These are phyloP conservation scores for Microascus cirrosus DNA, from an alignment of 2,329 filamentous ascomycete species.

Conservation along the genomic window DNA sequence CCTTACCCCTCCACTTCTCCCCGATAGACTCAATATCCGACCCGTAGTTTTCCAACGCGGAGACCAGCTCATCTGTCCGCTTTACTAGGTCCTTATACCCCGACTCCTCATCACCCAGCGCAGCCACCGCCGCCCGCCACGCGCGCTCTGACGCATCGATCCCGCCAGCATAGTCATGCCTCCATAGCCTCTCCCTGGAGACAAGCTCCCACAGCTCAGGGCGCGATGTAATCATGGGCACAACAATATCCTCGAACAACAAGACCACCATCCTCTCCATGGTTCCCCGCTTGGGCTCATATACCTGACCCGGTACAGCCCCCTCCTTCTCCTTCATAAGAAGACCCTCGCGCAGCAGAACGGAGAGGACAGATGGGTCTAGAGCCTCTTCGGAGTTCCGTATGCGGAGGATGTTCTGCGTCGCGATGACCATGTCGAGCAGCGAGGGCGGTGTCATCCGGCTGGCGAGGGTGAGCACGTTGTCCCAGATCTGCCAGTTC, in stretches of 20 bases:
- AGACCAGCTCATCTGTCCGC: constrained; percentile 71
- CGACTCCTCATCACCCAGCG: constrained; percentile 35
- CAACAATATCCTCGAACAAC: constrained; percentile 63
- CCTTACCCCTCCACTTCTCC: constrained; percentile 79
- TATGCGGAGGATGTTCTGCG: constrained; percentile 66
- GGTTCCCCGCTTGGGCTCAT: constrained; percentile 40
- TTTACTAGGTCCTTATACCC: constrained; percentile 65
- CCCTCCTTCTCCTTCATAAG: constrained; percentile 26
- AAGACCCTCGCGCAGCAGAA: constrained; percentile 62
- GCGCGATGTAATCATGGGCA: constrained; percentile 74
- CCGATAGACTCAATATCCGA: constrained; percentile 56
- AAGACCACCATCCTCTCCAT: constrained; percentile 52
- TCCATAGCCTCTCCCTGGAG: constrained; percentile 62
- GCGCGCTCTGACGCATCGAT: constrained; percentile 81
- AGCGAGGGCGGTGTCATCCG: constrained; percentile 67
- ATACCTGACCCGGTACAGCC: constrained; percentile 18
- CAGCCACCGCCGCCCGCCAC: constrained; percentile 63
- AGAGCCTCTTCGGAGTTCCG: constrained; percentile 68
- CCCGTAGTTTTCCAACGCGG: constrained; percentile 73
- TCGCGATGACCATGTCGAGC: constrained; percentile 62
- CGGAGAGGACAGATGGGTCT: constrained; percentile 60
- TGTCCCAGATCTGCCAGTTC: constrained; percentile 93
- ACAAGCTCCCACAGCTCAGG: constrained; percentile 69
- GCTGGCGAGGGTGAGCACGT: constrained; percentile 77
- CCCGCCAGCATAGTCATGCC: constrained; percentile 56